Evolutionary conservation across 768 basidiomycete genomes (phyloP).

Genomic region (Hebeloma cylindrosporum): DNA sequence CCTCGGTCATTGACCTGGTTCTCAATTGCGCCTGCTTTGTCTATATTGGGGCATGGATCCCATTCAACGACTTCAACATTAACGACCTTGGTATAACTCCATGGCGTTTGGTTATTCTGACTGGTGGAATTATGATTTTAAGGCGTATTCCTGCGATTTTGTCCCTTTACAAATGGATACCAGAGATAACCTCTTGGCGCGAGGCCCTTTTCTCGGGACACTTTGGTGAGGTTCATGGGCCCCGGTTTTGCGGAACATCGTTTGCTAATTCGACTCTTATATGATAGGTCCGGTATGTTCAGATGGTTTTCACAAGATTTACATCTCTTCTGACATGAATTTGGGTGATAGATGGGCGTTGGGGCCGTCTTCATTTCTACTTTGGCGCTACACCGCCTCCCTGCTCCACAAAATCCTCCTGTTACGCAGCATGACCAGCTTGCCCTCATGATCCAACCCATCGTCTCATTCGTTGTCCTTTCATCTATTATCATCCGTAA

Average conservation of each 20-base stretch:
- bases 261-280: conserved; percentile 2
- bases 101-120: conserved; percentile 70
- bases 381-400: conserved; percentile 65
- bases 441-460: conserved; percentile 71
- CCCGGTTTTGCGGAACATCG: neutral
- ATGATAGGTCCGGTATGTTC: conserved; percentile 53
- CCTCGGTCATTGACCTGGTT: conserved; percentile 87
- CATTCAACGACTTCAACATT: conserved; percentile 57
- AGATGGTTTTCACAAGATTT: neutral
- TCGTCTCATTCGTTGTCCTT: conserved; percentile 86
- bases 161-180: conserved; percentile 77
- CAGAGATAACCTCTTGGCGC: conserved; percentile 80
- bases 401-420: conserved; percentile 58
- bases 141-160: conserved; percentile 82
- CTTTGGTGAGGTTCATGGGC: conserved; percentile 68
- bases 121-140: conserved; percentile 66
- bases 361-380: conserved; percentile 87
- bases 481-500: conserved; percentile 81
- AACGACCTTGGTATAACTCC: conserved; percentile 61
- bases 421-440: conserved; percentile 69
- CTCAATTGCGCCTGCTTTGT: conserved; percentile 80
- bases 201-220: conserved; percentile 93
- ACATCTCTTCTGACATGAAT: conserved; percentile 4
- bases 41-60: conserved; percentile 87
- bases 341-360: conserved; percentile 75